Base-by-base conservation (phyloP, 352 stramenopile species). In the Aphanomyces astaci region DNA sequence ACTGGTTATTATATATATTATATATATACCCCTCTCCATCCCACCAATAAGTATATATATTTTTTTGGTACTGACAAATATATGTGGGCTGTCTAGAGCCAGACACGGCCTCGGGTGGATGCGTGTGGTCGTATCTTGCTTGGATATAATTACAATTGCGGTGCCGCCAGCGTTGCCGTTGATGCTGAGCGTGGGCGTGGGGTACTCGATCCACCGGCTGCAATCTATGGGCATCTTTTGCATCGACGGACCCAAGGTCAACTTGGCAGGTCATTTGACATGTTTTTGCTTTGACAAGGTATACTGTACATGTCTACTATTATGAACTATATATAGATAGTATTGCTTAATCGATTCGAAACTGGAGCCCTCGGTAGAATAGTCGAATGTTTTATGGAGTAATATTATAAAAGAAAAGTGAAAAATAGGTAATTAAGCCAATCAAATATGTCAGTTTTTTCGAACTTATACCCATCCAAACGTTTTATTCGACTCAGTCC, bases 221-320 rank as follows among this genome's bases (percentile, higher is more conserved):
- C 43, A 68, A 33, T 10, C 7, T 13, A 10, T 60, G 5, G 27
- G 62, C 33, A 71, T 89, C 70, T 63, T 80, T 65, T 71, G 84
- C 69, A 87, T 92, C 52, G 79, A 92, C 66, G 73, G 80, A 17
- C 75, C 86, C 53, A 80, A 83, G 2, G 76, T 92, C 71, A 90
- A 90, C 65, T 69, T 90, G 25, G 78, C 80, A 0, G 84, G 84
- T 0, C 82, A 93, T 55, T 64, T 93, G 2, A 75, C 87, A 36
- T 88, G 77, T 46, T 91, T 90, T 43, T 91, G 82, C 67, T 93
- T 93, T 51, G 85, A 93, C 71, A 93, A 93, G 30, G 51, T 59
- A 33, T n/a, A 25, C 24, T 53, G 45, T 53, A 25, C 13, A n/a
- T 25, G 13, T 4, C 24, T 4, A 25, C 24, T 15, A 15, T 43